Evolutionary conservation across 2,329 filamentous ascomycete species (phyloP), one percentile per base, ranked within the genome.

Genomic region (Talaromyces sp.): DNA sequence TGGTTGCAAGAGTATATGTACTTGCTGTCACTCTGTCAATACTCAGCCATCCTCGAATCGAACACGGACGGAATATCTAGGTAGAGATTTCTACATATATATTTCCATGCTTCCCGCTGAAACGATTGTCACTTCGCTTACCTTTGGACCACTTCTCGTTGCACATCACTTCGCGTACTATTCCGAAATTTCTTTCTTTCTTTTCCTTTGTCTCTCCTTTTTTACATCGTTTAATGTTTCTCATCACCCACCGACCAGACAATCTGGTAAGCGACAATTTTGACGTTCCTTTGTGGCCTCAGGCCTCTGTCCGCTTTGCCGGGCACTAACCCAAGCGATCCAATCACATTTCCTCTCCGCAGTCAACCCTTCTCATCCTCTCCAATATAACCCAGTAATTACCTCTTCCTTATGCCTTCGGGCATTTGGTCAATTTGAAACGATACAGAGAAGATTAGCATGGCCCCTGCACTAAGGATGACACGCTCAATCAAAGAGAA

Each of bases 401-500:
- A 22, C 48, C 8, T 0, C 0, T 0, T 8, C 0, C 41, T 33
- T 58, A 50, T 73, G 76, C 79, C 77, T 81, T 79, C 74, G 78
- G 79, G 77, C 80, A 85, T 84, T 83, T 85, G 83, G 84, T 86
- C 84, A 86, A 84, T 83, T 87, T 85, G 83, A 85, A 86, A 85
- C 83, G 83, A 86, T 86, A 87, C 84, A 88, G 86, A 89, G 87
- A 89, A 89, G 85, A 89, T 89, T 90, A 90, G 89, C 88, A 90
- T 90, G 88, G 88, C 88, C 88, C 85, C 85, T 87, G 85, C 85
- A 87, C 91, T 93, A 94, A 94, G 91, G 91, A 93, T 94, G 91
- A 93, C 90, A 93, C 89, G 88, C 88, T 89, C 84, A 87, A 88
- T 87, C 87, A 89, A 89, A 90, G 88, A 90, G 88, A 88, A 86